These are phyloP conservation scores for Brassica rapa DNA, from an alignment of 345 rosid species.

Conservation along the genomic window DNA sequence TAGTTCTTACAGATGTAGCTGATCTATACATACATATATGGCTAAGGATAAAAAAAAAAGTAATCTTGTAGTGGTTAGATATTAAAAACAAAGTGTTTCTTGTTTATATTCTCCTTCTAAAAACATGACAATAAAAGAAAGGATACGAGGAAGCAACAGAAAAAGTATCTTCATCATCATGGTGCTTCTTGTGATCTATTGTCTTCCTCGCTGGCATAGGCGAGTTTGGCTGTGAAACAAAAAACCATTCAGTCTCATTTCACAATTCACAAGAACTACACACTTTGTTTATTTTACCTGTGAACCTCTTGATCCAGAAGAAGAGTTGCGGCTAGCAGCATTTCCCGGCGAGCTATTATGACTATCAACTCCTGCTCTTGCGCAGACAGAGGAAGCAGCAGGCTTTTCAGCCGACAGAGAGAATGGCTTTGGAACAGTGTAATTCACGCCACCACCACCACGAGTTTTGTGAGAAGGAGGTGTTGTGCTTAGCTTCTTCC, in stretches of 20 bases:
- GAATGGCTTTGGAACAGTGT: conserved; percentile 53
- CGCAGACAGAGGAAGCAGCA: conserved; percentile 33
- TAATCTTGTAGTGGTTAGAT: background rate
- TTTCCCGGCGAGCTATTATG: conserved; percentile 39
- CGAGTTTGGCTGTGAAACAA: conserved; percentile 56
- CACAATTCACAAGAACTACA: background rate
- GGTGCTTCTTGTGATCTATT: conserved; percentile 51
- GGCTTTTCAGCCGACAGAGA: conserved; percentile 57
- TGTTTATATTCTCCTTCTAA: background rate
- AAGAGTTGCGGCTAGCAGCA: conserved; percentile 45
- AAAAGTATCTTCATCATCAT: conserved; percentile 80
- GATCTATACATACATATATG: conserved; percentile 52
- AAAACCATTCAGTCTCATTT: conserved; percentile 14
- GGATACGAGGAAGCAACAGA: conserved; percentile 97
- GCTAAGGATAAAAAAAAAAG: conserved; percentile 58
- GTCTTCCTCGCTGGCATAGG: conserved; percentile 58
- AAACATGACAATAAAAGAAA: conserved; percentile 18
- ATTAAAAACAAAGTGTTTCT: background rate
- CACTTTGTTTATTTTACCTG: conserved; percentile 46
- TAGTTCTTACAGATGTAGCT: conserved; percentile 64
- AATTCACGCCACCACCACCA: conserved; percentile 27
- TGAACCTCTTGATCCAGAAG: conserved; percentile 49
- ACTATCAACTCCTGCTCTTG: conserved; percentile 32
- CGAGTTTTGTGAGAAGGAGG: conserved; percentile 40
- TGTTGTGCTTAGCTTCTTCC: conserved; percentile 34